Conservation (phyloP, 2,329 filamentous ascomycete species). For the Lasiodiplodia citricola region DNA sequence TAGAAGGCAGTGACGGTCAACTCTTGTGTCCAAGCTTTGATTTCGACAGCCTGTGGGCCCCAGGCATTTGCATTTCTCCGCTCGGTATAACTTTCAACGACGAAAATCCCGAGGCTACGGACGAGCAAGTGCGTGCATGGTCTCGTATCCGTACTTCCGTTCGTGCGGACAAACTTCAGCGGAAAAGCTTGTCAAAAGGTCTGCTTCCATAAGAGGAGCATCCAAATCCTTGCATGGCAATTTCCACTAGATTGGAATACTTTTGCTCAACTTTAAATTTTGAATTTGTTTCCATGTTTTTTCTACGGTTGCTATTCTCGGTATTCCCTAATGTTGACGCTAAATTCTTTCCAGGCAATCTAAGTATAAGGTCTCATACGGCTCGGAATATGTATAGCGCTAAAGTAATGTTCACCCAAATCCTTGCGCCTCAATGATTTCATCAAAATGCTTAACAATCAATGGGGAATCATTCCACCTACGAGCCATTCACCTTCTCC, state of each 20-base stretch:
- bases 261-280: too few relatives aligned
- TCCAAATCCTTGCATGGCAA: background rate
- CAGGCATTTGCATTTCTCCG: background rate
- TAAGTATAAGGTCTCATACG: too few relatives aligned
- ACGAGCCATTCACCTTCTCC: constrained; percentile 7
- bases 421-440: background rate
- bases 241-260: too few relatives aligned
- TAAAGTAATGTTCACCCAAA: background rate
- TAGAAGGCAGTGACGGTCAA: background rate
- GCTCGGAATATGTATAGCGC: background rate
- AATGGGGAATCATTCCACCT: constrained; percentile 3
- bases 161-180: background rate
- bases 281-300: too few relatives aligned
- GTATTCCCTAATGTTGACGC: too few relatives aligned
- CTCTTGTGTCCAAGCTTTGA: background rate
- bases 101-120: background rate
- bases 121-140: background rate
- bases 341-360: too few relatives aligned
- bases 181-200: background rate
- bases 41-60: background rate
- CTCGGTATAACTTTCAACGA: background rate
- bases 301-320: too few relatives aligned
- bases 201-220: background rate
- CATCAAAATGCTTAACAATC: background rate
- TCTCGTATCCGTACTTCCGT: background rate